Evolutionary conservation across 345 rosid genomes (phyloP), one percentile per base, ranked within the genome.

Genomic region (Adansonia digitata): DNA sequence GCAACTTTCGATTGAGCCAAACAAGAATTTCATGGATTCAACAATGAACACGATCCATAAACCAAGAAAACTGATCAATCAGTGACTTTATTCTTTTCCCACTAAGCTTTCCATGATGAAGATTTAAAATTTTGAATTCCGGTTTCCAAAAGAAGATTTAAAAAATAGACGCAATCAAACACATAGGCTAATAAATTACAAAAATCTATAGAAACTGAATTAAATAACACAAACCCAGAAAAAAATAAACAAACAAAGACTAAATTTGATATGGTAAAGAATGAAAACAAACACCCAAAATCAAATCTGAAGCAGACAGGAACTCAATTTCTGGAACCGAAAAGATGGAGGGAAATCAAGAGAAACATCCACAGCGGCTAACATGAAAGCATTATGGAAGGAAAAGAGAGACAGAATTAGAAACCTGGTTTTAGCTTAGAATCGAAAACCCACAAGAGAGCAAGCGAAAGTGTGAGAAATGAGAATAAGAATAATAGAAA

Each of bases 301-400:
- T 34, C 65, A 66, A 74, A 66, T 53, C 77, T 75, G 72, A 65
- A 66, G 60, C 77, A 27, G 65, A 63, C 18, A 66, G 63, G 18
- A 75, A 65, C 40, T 5, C 56, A 61, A 15, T 45, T 29, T 31
- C 18, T 34, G 59, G 72, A 39, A 65, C 18, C 52, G 15, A 24
- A 66, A 29, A 46, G 69, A 61, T 45, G 22, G 46, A 49, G 13
- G 8, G 26, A 27, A 72, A n/a, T 5, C n/a, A 24, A 27, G 27
- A 53, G 31, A 63, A 26, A 55, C 0, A 75, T 5, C 15, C 0
- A 61, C 9, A 31, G 24, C 62, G 8, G 45, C 17, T 49, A 39
- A 51, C 22, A 37, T 11, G 12, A 31, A 56, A 35, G 52, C 4
- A 24, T 2, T 12, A 40, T 35, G 6, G 45, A 2, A 63, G 40